Evolutionary conservation across 257 asterid species (phyloP).

Genomic region (Penstemon newberryi): DNA sequence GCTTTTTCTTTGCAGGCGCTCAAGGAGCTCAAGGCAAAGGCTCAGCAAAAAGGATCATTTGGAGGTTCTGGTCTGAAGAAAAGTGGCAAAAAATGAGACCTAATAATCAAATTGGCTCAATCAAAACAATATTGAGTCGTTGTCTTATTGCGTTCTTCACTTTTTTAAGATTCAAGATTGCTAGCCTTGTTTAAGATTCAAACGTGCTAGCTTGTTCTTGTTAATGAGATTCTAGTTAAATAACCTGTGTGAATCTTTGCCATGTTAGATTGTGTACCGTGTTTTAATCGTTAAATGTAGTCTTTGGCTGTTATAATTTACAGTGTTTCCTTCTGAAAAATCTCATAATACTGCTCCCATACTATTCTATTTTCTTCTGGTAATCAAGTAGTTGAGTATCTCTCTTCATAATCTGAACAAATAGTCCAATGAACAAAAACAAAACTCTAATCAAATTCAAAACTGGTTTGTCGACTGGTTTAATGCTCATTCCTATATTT

Average conservation of each 20-base stretch:
- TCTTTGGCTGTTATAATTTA: too few species aligned
- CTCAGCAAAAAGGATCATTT: constrained; percentile 55
- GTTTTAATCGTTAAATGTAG: too few species aligned
- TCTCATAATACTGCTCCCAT: too few species aligned
- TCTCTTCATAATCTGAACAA: too few species aligned
- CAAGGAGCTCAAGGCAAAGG: constrained; percentile 75
- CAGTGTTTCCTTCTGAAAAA: too few species aligned
- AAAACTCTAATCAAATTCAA: too few species aligned
- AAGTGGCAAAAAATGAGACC: constrained; percentile 71
- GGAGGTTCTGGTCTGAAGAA: constrained; percentile 87
- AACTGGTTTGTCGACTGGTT: too few species aligned
- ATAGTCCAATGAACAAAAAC: too few species aligned
- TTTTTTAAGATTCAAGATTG: background rate
- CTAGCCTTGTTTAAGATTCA: background rate
- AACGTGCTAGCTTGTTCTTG: constrained; percentile 18
- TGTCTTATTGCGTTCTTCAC: constrained; percentile 3
- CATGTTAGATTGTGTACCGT: too few species aligned
- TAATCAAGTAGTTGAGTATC: too few species aligned
- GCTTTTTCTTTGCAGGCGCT: constrained; percentile 48
- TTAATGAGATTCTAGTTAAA: constrained; percentile 8
- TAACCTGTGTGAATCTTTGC: constrained; percentile 9
- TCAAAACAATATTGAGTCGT: background rate
- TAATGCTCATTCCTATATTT: too few species aligned
- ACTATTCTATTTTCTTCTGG: too few species aligned
- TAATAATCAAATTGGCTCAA: constrained; percentile 4